Base-by-base conservation (phyloP, 2,329 filamentous ascomycete species). In the Penicillium sclerotiorum region DNA sequence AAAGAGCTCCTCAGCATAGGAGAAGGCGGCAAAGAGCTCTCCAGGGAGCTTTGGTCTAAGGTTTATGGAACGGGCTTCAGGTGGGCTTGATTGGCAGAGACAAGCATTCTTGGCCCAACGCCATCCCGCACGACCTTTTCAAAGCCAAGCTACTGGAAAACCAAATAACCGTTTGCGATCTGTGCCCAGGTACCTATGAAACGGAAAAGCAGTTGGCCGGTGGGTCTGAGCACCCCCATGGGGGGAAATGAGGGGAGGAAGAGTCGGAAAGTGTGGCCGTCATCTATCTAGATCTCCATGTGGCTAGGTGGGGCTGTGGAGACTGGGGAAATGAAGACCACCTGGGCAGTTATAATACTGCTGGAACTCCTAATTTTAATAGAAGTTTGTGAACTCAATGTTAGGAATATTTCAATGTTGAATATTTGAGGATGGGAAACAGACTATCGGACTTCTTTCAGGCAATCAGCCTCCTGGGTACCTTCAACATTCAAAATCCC, bases 81-180 rank as follows among this genome's bases (percentile, higher is more conserved):
- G 7, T 18, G 33, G 20, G n/a, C 17, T 17, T 36, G 33, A 36
- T 36, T 36, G 33, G 33, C 15, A 36, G 33, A 11, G 20, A 36
- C 33, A 36, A 36, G 33, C 33, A 36, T 18, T 36, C n/a, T 36
- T 6, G 15, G 12, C 20, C n/a, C n/a, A 36, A 36, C 33, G 33
- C 33, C 33, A 36, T 17, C 15, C 33, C 33, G 33, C 33, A 3
- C 15, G 33, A 36, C 9, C 15, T 18, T 17, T 20, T 20, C 11
- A 36, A 18, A 36, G 33, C 8, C 7, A 36, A 20, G 33, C 33
- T 17, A 36, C n/a, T 15, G 33, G 33, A 36, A 36, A 36, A 36
- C 33, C 33, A 36, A 36, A 36, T 36, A 36, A 36, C 33, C 33
- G 33, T 36, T n/a, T n/a, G n/a, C n/a, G n/a, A n/a, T 36, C 33